Evolutionary conservation across 305 asterid species (phyloP).

Genomic region (Fraxinus albicans): DNA sequence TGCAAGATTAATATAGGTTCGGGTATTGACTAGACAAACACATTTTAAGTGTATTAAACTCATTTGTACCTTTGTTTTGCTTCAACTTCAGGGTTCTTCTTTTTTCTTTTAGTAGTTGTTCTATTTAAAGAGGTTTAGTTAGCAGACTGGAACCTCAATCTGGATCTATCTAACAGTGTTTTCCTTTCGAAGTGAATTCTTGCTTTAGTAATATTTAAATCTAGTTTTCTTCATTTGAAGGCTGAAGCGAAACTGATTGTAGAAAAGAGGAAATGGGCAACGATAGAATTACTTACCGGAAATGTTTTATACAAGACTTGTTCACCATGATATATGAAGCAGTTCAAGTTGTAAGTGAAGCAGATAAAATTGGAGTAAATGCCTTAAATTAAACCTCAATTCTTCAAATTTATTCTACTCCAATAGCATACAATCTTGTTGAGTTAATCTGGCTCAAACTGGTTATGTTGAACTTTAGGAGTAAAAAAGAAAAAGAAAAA

Average conservation of each 20-base stretch:
- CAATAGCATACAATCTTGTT: background rate
- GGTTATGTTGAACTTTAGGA: background rate
- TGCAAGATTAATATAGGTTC: slow-evolving; percentile 44
- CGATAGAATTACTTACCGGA: background rate
- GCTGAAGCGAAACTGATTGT: background rate
- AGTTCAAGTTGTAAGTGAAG: background rate
- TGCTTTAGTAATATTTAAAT: background rate
- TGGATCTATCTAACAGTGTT: slow-evolving; percentile 15
- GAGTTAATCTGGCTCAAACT: background rate
- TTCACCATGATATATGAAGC: background rate
- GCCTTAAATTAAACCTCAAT: background rate
- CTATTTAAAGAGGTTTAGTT: slow-evolving; percentile 15
- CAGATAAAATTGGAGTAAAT: background rate
- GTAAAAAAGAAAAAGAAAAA: background rate
- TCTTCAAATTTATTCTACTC: background rate
- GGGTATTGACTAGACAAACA: slow-evolving; percentile 83
- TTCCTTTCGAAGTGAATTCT: background rate
- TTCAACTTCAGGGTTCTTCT: background rate
- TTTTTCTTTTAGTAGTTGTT: slow-evolving; percentile 11
- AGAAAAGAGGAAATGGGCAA: background rate
- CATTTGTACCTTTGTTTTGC: slow-evolving; percentile 13
- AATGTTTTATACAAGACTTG: background rate
- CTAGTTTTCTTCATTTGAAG: background rate
- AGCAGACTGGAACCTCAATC: slow-evolving; percentile 14
- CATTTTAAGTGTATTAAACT: slow-evolving; percentile 24